Conservation (phyloP, 164 flowering plant genomes). For the Platanus orientalis region DNA sequence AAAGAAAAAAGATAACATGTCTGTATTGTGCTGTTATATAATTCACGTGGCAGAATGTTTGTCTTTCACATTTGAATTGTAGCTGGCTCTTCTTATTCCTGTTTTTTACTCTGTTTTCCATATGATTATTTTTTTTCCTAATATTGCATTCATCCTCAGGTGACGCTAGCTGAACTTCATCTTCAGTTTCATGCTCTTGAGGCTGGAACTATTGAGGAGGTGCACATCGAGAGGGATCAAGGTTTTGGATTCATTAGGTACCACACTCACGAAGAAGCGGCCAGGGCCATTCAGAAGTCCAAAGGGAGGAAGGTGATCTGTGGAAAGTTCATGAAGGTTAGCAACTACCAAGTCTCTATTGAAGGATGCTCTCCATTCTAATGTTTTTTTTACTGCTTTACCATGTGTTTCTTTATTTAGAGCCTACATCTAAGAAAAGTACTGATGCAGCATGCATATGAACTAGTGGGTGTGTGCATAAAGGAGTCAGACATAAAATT, state of each 20-base stretch:
- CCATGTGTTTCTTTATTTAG: too few relatives aligned
- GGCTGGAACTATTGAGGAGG: conserved; percentile 97
- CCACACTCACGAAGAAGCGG: conserved; percentile 88
- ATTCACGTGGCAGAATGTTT: neutral
- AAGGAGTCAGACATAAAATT: too few relatives aligned
- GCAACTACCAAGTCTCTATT: too few relatives aligned
- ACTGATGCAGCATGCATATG: too few relatives aligned
- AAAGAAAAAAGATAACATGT: neutral
- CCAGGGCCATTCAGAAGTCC: conserved; percentile 92
- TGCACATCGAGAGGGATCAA: conserved; percentile 86
- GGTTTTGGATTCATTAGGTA: conserved; percentile 99
- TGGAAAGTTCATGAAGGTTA: too few relatives aligned
- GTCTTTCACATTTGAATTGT: neutral
- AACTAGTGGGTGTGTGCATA: too few relatives aligned
- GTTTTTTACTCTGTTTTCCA: neutral
- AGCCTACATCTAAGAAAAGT: too few relatives aligned
- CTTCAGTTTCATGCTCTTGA: conserved; percentile 89
- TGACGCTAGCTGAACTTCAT: conserved; percentile 86
- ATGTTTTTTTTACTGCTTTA: too few relatives aligned
- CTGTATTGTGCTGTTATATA: neutral
- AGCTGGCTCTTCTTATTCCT: neutral
- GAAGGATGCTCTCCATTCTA: too few relatives aligned
- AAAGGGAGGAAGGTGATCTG: conserved; percentile 62
- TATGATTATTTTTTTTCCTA: neutral
- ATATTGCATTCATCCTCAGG: conserved; percentile 36